These are phyloP conservation scores for Lipomyces spencermartinsiae DNA, from an alignment of 805 yeast species.

Conservation along the genomic window DNA sequence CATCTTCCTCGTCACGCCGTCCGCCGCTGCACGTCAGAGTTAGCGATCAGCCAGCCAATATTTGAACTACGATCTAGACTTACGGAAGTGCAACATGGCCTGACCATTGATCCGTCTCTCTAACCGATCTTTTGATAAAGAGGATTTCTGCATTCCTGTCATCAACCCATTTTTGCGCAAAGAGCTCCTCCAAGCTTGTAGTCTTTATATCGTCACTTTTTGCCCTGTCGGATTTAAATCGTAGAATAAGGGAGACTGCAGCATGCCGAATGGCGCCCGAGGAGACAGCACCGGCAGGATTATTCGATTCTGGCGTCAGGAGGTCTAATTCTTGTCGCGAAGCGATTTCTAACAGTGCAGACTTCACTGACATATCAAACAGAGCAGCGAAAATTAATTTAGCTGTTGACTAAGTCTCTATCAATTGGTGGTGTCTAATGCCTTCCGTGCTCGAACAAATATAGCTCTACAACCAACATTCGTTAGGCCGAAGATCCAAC, in stretches of 20 bases:
- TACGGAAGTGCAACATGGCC: conserved; percentile 51
- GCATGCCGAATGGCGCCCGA: conserved; percentile 23
- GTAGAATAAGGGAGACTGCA: conserved; percentile 27
- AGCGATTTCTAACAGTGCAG: neutral
- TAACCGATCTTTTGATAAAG: conserved; percentile 47
- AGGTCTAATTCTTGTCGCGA: neutral
- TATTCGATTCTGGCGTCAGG: conserved; percentile 4
- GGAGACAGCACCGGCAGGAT: conserved; percentile 13
- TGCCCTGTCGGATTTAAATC: conserved; percentile 9
- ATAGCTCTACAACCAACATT: no score
- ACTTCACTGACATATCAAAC: conserved; percentile 3
- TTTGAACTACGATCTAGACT: neutral
- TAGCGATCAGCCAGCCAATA: neutral
- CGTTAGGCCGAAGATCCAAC: no score
- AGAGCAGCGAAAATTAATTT: no score
- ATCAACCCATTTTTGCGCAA: conserved; percentile 14
- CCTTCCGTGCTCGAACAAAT: no score
- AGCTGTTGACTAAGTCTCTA: no score
- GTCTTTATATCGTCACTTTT: neutral
- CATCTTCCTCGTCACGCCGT: conserved; percentile 47
- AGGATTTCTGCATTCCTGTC: conserved; percentile 44
- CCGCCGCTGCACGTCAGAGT: conserved; percentile 44
- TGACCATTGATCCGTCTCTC: conserved; percentile 50
- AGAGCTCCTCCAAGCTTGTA: neutral
- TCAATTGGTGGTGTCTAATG: no score